These are phyloP conservation scores for Posidonia australis DNA, from an alignment of 106 monocot species.

Conservation along the genomic window DNA sequence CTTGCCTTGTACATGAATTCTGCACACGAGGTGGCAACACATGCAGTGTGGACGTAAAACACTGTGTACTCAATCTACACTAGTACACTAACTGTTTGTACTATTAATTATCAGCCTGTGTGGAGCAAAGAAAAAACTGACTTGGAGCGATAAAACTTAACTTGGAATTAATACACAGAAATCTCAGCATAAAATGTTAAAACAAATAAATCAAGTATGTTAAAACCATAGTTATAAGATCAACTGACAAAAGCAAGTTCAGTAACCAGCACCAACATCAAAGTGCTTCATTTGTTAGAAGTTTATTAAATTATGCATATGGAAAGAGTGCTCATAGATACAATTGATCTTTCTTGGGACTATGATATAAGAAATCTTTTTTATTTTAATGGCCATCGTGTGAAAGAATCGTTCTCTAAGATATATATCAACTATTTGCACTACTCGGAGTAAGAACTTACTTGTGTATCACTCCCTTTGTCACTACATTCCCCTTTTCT, in stretches of 20 bases:
- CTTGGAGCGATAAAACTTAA: not conserved
- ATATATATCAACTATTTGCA: not conserved
- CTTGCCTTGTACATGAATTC: constrained; percentile 71
- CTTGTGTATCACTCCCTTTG: constrained; percentile 78
- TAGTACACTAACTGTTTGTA: constrained; percentile 9
- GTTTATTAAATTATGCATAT: no score
- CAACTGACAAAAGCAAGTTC: not conserved
- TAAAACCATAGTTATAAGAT: not conserved
- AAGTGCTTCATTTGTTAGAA: no score
- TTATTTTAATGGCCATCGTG: no score
- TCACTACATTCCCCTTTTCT: constrained; percentile 40
- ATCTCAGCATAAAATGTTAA: not conserved
- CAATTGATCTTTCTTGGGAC: not conserved
- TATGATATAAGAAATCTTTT: not conserved
- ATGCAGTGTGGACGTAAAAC: constrained; percentile 4
- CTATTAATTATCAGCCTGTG: not conserved
- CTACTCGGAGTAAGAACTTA: constrained; percentile 13
- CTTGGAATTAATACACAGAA: not conserved
- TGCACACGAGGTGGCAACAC: constrained; percentile 27
- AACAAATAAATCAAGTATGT: not conserved
- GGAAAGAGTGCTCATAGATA: not conserved
- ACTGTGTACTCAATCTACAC: constrained; percentile 4
- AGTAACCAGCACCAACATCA: not conserved
- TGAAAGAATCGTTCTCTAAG: not conserved
- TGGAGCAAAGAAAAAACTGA: not conserved